These are phyloP conservation scores for Eutypella sp. DNA, from an alignment of 2,329 filamentous ascomycete species.

Conservation along the genomic window DNA sequence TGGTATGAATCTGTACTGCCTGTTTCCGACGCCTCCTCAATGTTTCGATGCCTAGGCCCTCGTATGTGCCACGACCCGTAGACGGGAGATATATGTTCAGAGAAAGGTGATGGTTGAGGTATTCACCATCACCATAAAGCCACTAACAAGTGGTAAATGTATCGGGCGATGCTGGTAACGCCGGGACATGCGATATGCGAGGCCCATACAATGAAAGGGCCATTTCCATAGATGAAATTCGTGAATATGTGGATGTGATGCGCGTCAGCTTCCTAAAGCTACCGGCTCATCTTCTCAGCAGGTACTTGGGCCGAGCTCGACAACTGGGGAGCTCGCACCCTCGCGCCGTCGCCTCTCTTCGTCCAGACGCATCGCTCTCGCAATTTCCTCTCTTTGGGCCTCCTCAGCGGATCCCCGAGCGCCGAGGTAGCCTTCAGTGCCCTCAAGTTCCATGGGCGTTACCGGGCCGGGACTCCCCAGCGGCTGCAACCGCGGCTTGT, in stretches of 20 bases:
- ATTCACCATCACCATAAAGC: too few relatives aligned
- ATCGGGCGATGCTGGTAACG: too few relatives aligned
- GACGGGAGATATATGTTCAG: too few relatives aligned
- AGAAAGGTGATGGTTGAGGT: too few relatives aligned
- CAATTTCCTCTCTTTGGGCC: slow-evolving; percentile 22
- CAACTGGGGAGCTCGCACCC: slow-evolving; percentile 25
- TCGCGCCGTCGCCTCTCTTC: slow-evolving; percentile 28
- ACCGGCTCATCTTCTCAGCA: slow-evolving; percentile 16
- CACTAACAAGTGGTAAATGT: too few relatives aligned
- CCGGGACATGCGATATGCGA: too few relatives aligned
- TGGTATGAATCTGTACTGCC: too few relatives aligned
- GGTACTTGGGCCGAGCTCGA: slow-evolving; percentile 26
- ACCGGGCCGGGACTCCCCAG: slow-evolving; percentile 56
- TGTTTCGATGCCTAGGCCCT: too few relatives aligned
- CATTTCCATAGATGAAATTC: neutral
- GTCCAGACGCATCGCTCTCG: slow-evolving; percentile 27
- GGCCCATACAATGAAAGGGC: too few relatives aligned
- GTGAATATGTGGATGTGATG: neutral
- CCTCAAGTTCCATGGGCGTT: slow-evolving; percentile 55
- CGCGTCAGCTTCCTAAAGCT: neutral
- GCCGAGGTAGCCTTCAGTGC: slow-evolving; percentile 35
- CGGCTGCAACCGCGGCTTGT: slow-evolving; percentile 47
- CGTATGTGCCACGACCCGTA: too few relatives aligned
- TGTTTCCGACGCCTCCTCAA: too few relatives aligned
- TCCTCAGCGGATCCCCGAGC: slow-evolving; percentile 19